Percentiles rank a stretch among this genome's conserved stretches.
Conservation (phyloP, 345 rosid genomes). For the Eucalyptus curtisii region DNA sequence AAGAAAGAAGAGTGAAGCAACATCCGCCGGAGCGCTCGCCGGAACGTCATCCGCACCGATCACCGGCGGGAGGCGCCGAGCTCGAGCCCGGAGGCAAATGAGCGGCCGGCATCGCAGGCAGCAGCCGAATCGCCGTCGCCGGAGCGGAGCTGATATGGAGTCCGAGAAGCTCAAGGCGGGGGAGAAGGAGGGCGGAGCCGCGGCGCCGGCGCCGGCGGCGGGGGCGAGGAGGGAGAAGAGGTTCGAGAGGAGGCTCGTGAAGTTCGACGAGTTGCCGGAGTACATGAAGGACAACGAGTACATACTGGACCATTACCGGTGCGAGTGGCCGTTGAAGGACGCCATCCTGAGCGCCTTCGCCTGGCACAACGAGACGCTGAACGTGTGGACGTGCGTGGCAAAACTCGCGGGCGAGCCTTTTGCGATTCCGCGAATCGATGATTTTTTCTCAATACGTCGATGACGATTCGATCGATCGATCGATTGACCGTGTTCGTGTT, state of each 20-base stretch:
- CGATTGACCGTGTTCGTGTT: neutral
- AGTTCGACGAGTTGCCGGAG: constrained; percentile 67
- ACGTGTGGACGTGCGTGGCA: constrained; percentile 77
- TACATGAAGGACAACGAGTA: constrained; percentile 81
- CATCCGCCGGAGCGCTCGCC: neutral
- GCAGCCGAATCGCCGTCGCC: neutral
- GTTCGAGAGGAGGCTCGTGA: constrained; percentile 45
- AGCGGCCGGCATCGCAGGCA: neutral
- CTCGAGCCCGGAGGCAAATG: neutral
- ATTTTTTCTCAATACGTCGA: too few species aligned
- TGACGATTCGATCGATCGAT: neutral
- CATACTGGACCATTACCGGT: constrained; percentile 77
- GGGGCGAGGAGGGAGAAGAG: neutral
- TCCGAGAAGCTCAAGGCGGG: neutral
- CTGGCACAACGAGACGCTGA: constrained; percentile 93
- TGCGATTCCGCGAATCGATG: neutral
- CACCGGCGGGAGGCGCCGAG: neutral
- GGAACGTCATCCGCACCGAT: neutral
- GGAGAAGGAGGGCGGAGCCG: neutral
- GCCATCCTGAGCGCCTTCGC: constrained; percentile 65
- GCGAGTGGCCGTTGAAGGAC: constrained; percentile 88
- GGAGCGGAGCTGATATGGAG: neutral
- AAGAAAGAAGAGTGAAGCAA: neutral
- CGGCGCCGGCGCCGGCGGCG: neutral
- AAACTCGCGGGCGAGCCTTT: neutral